phyloP scores from a whole-genome alignment of 1,284 basidiomycete species.

The Schizophyllum amplum region DNA sequence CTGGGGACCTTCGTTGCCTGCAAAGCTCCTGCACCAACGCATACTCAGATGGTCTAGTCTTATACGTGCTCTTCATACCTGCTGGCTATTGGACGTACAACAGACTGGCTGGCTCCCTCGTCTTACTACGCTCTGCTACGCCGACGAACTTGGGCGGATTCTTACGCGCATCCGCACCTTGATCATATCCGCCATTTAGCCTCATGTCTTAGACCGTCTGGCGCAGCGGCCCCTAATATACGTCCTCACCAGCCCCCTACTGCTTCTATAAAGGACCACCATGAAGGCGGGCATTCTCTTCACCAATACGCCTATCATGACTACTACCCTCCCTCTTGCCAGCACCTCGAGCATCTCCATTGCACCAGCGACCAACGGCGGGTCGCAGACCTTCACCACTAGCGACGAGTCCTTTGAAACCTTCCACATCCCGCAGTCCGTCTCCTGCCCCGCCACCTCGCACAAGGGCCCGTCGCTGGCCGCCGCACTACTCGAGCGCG shows the following conservation, averaged over 20 bases:
- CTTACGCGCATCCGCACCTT: no score
- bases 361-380: background rate
- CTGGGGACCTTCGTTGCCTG: no score
- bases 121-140: no score
- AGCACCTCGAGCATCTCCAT: background rate
- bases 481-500: background rate
- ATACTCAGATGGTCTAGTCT: no score
- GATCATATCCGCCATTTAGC: background rate
- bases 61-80: no score
- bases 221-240: background rate
- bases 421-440: background rate
- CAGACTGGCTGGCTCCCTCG: no score
- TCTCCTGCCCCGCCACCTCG: background rate
- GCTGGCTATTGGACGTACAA: no score
- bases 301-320: background rate
- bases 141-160: no score
- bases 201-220: background rate
- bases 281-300: background rate
- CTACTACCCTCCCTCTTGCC: background rate
- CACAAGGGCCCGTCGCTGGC: background rate
- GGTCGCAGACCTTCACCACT: background rate
- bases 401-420: background rate
- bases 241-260: background rate
- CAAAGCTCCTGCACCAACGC: no score
- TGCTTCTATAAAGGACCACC: background rate